Base-by-base conservation (phyloP, 768 basidiomycete species). In the Pisolithus tinctorius region DNA sequence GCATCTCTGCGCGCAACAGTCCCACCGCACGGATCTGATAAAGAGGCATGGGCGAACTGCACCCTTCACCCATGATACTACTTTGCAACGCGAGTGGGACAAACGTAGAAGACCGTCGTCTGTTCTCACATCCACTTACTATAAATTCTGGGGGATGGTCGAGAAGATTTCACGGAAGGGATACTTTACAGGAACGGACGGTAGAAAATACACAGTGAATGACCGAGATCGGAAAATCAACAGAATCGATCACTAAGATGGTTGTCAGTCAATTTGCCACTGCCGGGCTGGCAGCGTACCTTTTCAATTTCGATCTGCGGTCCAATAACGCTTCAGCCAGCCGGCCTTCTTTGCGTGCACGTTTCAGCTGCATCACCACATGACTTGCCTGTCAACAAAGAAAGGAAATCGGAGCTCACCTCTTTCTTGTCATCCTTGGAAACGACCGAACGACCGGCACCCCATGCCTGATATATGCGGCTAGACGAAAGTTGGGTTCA, bases 251-350 rank as follows among this genome's bases (percentile, higher is more conserved):
- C 75, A 45, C 74, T 75, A 45, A 39, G 38, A 49, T 17, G 14
- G 14, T 43, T 23, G 48, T 58, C 40, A 55, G 56, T 45, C 4
- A 25, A 51, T 26, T 29, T 41, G 36, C 42, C 47, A 39, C 30
- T 36, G 8, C 37, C 29, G 42, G 40, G 38, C 36, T 6, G 25
- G 8, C 45, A n/a, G 43, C 62, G 66, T 30, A 83, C 88, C 88
- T 90, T 69, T 93, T 93, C 49, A 93, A 74, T 64, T 93, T 93
- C 17, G 86, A 72, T 36, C 90, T 76, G 26, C 90, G 79, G 61
- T 93, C 86, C 29, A 93, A 71, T 66, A 93, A 63, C 6, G 84
- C 83, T 63, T 92, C 89, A 2, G 87, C 83, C 14, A 91, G 67
- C n/a, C 85, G 77, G 2, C 90, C 89, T 52, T 89, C 86, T 61